Base-by-base conservation (phyloP, 2,329 filamentous ascomycete genomes). In the Claviceps sp. region DNA sequence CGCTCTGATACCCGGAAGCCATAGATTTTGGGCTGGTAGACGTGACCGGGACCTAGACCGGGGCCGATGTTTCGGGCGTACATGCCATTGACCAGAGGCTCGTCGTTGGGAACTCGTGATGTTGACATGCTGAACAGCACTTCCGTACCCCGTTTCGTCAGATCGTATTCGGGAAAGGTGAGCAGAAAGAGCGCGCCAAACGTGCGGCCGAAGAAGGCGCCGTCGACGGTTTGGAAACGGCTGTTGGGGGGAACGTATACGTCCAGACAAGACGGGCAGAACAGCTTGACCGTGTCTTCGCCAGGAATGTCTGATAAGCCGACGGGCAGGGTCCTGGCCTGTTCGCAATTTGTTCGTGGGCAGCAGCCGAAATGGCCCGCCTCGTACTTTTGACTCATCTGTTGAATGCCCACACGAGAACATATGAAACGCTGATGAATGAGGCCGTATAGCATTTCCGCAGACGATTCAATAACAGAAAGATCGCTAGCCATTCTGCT, bases 321-420 rank as follows among this genome's bases (percentile, higher is more conserved):
- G 20, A 98, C 91, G 1, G 93, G 93, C 5, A 98, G 78, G 14
- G 95, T 93, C 62, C 91, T 85, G 57, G 88, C 86, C 54, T 86
- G 85, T 61, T 89, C 86, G 76, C 93, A 98, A 69, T 91, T 83
- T 53, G 91, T 94, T 54, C 93, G 82, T n/a, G 93, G 93, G 67
- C 93, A 98, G 59, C 85, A 83, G 50, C 93, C 93, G 64, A 98
- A 98, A 71, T 98, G 91, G 55, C 90, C 86, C 47, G 95, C 78
- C 68, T 97, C 91, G 73, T 97, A 98, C 69, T 98, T 98, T 69
- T 98, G 93, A 56, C 90, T 88, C 93, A 98, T 98, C 67, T 96
- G 90, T 70, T 97, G 91, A 62, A 98, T 97, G 50, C 93, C 93
- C 2, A 88, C 88, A 53, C 93, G 80, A 23, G 90, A 96, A 63